Percentiles rank a stretch among this genome's conserved stretches.
These are phyloP conservation scores for Detonula confervacea DNA, from an alignment of 352 stramenopile species.

Conservation along the genomic window DNA sequence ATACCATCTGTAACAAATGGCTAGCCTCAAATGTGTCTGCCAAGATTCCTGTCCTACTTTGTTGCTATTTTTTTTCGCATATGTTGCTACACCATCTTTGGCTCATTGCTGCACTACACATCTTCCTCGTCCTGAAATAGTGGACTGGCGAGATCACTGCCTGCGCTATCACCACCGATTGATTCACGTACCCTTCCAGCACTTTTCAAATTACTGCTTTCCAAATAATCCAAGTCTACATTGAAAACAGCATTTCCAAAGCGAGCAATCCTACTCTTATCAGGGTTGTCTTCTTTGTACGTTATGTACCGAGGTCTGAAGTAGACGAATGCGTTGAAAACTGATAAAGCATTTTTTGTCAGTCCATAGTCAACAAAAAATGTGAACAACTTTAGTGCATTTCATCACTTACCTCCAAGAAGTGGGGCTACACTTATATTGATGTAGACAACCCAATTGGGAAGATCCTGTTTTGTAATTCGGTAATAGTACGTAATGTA, in stretches of 20 bases:
- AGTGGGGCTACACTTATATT: constrained; percentile 16
- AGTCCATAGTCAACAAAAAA: too few relatives aligned
- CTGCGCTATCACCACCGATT: neutral
- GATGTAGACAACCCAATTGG: constrained; percentile 1
- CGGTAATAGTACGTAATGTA: constrained; percentile 6
- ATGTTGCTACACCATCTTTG: too few relatives aligned
- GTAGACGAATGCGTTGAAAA: constrained; percentile 31
- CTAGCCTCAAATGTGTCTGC: too few relatives aligned
- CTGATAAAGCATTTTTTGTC: too few relatives aligned
- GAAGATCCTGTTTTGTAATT: neutral
- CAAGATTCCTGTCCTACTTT: too few relatives aligned
- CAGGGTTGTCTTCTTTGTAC: constrained; percentile 27
- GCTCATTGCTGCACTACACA: neutral
- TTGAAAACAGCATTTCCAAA: neutral
- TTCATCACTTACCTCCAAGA: too few relatives aligned
- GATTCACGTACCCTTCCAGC: too few relatives aligned
- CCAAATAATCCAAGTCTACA: neutral
- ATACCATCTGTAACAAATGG: too few relatives aligned
- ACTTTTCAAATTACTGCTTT: too few relatives aligned
- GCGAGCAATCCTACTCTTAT: constrained; percentile 9
- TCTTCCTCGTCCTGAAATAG: neutral
- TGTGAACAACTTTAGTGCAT: too few relatives aligned
- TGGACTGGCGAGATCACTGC: neutral
- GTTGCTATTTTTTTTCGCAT: too few relatives aligned
- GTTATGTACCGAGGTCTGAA: constrained; percentile 25